phyloP scores from a whole-genome alignment of 805 yeast genomes.

The Starmerella vitae region DNA sequence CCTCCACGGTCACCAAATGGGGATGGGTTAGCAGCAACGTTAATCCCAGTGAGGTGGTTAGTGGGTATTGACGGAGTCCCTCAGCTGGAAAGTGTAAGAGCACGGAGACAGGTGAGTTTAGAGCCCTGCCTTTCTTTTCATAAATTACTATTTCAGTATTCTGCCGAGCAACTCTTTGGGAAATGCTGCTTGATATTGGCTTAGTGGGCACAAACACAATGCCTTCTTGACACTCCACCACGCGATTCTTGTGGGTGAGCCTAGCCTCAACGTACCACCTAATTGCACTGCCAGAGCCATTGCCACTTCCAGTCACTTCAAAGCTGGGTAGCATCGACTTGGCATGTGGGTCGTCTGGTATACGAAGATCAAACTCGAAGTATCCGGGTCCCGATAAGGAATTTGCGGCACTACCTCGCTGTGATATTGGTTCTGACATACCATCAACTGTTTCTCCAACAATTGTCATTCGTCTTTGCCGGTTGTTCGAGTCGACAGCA shows the following conservation, averaged over 20 bases:
- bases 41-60: constrained; percentile 4
- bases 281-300: constrained; percentile 2
- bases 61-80: constrained; percentile 6
- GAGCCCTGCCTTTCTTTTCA: not conserved
- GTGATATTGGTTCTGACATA: no score
- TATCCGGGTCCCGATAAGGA: constrained; percentile 1
- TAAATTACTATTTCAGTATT: not conserved
- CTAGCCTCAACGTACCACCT: constrained; percentile 9
- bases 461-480: constrained; percentile 2
- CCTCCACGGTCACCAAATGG: constrained; percentile 1
- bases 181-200: not conserved
- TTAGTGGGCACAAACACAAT: constrained; percentile 11
- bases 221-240: not conserved
- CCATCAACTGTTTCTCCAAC: constrained; percentile 9
- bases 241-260: constrained; percentile 2
- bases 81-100: constrained; percentile 7
- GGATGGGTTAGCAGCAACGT: constrained; percentile 6
- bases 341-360: constrained; percentile 9
- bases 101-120: constrained; percentile 2
- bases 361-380: constrained; percentile 11
- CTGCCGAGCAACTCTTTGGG: not conserved
- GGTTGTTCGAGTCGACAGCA: not conserved
- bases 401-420: no score
- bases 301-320: constrained; percentile 4
- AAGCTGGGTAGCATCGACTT: constrained; percentile 12